phyloP scores from a whole-genome alignment of 805 yeast species.

The Hanseniaspora nectarophila region DNA sequence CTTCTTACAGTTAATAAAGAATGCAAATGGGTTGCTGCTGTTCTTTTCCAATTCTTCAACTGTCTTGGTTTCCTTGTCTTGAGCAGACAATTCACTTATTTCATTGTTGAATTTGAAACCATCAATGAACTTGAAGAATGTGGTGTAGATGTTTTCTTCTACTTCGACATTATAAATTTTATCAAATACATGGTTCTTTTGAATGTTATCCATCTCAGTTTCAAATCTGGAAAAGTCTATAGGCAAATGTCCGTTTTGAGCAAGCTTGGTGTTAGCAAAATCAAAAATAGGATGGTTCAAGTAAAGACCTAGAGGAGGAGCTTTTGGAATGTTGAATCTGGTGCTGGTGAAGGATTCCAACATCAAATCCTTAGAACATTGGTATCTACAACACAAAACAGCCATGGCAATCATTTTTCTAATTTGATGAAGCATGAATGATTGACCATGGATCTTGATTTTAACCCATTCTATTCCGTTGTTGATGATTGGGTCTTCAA shows the following conservation, averaged over 20 bases:
- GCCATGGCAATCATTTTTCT: constrained; percentile 98
- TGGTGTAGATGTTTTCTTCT: constrained; percentile 75
- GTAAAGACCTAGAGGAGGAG: constrained; percentile 87
- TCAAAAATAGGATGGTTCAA: constrained; percentile 88
- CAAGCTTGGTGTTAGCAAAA: constrained; percentile 60
- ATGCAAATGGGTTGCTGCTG: constrained; percentile 18
- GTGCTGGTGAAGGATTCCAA: constrained; percentile 60
- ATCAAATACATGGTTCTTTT: constrained; percentile 78
- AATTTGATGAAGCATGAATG: constrained; percentile 95
- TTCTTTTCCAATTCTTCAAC: constrained; percentile 26
- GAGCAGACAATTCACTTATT: constrained; percentile 12
- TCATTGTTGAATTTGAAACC: constrained; percentile 37
- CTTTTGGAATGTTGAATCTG: constrained; percentile 86
- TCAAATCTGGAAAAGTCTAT: constrained; percentile 57
- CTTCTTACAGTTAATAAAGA: constrained; percentile 11
- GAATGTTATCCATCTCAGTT: constrained; percentile 69
- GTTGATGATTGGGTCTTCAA: constrained; percentile 80
- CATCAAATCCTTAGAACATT: constrained; percentile 69
- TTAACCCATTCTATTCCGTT: constrained; percentile 94
- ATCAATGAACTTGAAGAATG: constrained; percentile 85
- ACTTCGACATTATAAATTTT: constrained; percentile 85
- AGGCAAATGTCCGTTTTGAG: constrained; percentile 64
- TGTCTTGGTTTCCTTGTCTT: constrained; percentile 42
- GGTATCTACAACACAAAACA: constrained; percentile 69
- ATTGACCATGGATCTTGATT: constrained; percentile 92